These are phyloP conservation scores for Aspergillus vadensis DNA, from an alignment of 2,329 filamentous ascomycete genomes.

Conservation along the genomic window DNA sequence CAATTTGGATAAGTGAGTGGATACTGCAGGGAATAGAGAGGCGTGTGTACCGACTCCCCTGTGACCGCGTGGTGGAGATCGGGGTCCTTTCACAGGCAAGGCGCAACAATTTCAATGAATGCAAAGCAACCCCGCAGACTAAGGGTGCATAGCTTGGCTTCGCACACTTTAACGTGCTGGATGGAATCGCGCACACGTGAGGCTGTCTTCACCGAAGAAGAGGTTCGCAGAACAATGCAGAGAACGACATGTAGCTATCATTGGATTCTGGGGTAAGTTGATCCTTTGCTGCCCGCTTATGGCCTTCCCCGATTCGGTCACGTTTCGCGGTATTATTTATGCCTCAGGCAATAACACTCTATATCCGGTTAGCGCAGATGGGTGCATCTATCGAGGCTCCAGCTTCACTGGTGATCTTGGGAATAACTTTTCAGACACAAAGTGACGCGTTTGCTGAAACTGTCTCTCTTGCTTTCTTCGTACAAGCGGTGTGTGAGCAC, in stretches of 20 bases:
- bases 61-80: not conserved
- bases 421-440: too few species aligned
- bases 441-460: too few species aligned
- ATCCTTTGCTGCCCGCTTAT: not conserved
- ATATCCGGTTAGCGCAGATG: constrained; percentile 9
- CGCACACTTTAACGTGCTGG: not conserved
- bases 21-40: too few species aligned
- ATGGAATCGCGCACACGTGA: not conserved
- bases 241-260: not conserved
- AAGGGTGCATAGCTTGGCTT: not conserved
- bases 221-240: too few species aligned
- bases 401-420: not conserved
- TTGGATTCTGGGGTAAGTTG: not conserved
- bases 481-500: too few species aligned
- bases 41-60: not conserved
- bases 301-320: constrained; percentile 20
- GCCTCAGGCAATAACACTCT: constrained; percentile 17
- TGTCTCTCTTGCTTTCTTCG: not conserved
- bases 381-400: too few species aligned
- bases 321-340: constrained; percentile 15
- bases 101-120: not conserved
- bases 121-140: not conserved
- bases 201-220: not conserved
- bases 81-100: not conserved
- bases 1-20: not conserved